Conservation (phyloP, 2,329 filamentous ascomycete genomes). For the Alternaria viburni region DNA sequence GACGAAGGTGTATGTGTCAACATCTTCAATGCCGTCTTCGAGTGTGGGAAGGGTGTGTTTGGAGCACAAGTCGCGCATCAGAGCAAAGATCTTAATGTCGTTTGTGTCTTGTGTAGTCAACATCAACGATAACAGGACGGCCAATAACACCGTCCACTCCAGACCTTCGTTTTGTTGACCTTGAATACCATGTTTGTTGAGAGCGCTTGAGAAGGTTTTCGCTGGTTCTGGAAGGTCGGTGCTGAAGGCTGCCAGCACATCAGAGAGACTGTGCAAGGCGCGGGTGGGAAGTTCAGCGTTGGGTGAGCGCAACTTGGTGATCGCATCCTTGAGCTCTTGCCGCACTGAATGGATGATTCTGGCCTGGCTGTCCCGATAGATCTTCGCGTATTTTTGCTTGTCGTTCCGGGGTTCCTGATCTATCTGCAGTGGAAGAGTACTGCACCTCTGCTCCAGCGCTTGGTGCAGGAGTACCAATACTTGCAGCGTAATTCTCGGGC, state of each 20-base stretch:
- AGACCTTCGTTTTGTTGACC: constrained; percentile 14
- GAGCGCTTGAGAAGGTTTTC: constrained; percentile 14
- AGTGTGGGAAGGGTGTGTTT: constrained; percentile 23
- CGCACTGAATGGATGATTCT: constrained; percentile 34
- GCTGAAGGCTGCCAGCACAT: constrained; percentile 18
- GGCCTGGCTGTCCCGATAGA: constrained; percentile 53
- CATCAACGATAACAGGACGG: constrained; percentile 20
- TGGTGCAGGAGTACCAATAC: constrained; percentile 30
- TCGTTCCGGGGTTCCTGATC: constrained; percentile 29
- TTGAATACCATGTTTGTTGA: constrained; percentile 16
- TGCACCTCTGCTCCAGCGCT: constrained; percentile 29
- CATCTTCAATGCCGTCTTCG: constrained; percentile 34
- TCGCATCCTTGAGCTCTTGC: constrained; percentile 25
- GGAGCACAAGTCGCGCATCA: constrained; percentile 16
- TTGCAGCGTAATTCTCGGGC: constrained; percentile 28
- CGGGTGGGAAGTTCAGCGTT: constrained; percentile 1
- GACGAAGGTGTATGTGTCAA: constrained; percentile 28
- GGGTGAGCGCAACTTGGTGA: constrained; percentile 11
- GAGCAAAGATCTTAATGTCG: not conserved
- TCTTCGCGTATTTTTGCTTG: constrained; percentile 50
- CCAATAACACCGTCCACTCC: constrained; percentile 34
- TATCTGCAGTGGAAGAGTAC: constrained; percentile 20
- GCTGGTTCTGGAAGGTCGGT: constrained; percentile 15
- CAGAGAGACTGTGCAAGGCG: constrained; percentile 20
- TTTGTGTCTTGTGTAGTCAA: constrained; percentile 11